Percentiles rank a stretch among this genome's conserved stretches.
These are phyloP conservation scores for Raffaelea deltoideospora DNA, from an alignment of 2,329 filamentous ascomycete genomes.

Conservation along the genomic window DNA sequence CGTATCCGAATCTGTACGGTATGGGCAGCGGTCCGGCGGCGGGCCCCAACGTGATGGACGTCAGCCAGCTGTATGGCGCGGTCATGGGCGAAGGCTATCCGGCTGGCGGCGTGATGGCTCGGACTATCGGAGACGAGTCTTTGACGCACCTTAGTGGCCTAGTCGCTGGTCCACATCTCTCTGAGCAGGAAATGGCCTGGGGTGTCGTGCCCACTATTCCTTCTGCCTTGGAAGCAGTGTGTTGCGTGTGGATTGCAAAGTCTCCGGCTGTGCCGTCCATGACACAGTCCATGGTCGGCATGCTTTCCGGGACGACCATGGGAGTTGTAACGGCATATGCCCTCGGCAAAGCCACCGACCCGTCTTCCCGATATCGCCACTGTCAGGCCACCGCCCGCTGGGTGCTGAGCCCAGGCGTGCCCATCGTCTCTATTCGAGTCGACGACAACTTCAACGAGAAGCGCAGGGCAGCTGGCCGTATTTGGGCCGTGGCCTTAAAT, in stretches of 20 bases:
- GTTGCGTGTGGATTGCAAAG: constrained; percentile 82
- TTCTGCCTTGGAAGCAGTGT: constrained; percentile 55
- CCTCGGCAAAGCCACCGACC: constrained; percentile 42
- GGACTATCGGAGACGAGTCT: constrained; percentile 56
- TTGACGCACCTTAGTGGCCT: too few species aligned
- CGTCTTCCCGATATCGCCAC: constrained; percentile 47
- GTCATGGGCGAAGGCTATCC: constrained; percentile 77
- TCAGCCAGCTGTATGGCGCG: constrained; percentile 73
- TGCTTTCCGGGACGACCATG: constrained; percentile 68
- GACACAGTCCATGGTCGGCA: constrained; percentile 66
- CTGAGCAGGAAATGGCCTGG: too few species aligned
- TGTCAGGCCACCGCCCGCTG: constrained; percentile 79
- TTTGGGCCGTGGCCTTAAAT: constrained; percentile 91
- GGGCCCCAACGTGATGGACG: constrained; percentile 74
- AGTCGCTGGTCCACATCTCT: constrained; percentile 43
- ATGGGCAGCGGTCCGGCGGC: constrained; percentile 65
- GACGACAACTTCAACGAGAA: constrained; percentile 68
- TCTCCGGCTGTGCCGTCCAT: constrained; percentile 53
- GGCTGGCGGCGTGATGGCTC: constrained; percentile 66
- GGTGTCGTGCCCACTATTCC: too few species aligned
- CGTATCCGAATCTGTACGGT: constrained; percentile 61
- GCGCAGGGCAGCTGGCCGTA: constrained; percentile 52
- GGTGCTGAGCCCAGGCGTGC: constrained; percentile 76
- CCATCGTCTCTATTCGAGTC: constrained; percentile 68
- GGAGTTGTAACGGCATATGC: constrained; percentile 75